Evolutionary conservation across 148 eudicot genomes (phyloP).

Genomic region (Fallopia convolvulus): DNA sequence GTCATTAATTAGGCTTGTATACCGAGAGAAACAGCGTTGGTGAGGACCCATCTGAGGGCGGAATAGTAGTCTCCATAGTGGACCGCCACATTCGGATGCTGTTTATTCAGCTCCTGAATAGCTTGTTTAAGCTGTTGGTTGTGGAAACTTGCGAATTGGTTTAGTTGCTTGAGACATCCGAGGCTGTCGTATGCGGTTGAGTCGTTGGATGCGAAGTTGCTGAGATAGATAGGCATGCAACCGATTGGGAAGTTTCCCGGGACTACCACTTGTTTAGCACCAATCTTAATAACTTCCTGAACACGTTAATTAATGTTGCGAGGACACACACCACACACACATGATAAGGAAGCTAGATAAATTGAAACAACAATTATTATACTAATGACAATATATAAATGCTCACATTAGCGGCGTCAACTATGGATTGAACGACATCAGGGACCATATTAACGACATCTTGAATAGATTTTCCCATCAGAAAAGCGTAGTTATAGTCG

Average conservation of each 20-base stretch:
- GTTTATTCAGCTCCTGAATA: conserved; percentile 12
- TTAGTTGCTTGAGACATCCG: conserved; percentile 5
- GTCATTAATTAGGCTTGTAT: no score
- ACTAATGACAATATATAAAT: no score
- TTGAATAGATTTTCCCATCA: no score
- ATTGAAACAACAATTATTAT: no score
- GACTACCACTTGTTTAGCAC: conserved; percentile 15
- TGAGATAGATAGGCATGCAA: conserved; percentile 8
- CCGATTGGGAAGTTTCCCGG: conserved; percentile 25
- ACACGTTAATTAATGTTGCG: no score
- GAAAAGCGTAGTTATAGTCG: conserved; percentile 10
- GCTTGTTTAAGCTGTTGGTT: conserved; percentile 13
- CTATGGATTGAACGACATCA: background rate
- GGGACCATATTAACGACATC: conserved; percentile 1
- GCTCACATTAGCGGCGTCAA: background rate
- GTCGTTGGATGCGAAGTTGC: background rate
- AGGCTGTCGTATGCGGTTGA: conserved; percentile 12
- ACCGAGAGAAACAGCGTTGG: conserved; percentile 14
- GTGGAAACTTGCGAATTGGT: conserved; percentile 16
- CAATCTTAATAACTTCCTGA: background rate
- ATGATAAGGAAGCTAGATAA: no score
- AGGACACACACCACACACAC: no score
- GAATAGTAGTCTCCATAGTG: conserved; percentile 19
- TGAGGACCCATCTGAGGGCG: conserved; percentile 15
- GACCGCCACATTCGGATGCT: conserved; percentile 16